Conservation (phyloP, 257 asterid species). For the Penstemon newberryi region DNA sequence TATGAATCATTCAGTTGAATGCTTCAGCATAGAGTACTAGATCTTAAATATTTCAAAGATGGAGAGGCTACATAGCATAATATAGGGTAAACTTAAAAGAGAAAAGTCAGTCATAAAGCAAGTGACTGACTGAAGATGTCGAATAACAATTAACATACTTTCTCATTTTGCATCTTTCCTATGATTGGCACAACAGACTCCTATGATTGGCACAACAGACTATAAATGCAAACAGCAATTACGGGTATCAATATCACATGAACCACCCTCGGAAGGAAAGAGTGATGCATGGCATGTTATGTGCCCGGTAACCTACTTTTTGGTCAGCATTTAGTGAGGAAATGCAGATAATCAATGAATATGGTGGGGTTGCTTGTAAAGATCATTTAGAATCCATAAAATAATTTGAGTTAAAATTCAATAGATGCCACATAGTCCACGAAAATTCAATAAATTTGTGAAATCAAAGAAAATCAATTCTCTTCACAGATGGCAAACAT, state of each 20-base stretch:
- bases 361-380: background rate
- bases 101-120: background rate
- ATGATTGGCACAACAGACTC: background rate
- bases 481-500: too few relatives aligned
- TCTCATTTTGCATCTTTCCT: constrained; percentile 4
- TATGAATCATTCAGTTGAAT: background rate
- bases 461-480: too few relatives aligned
- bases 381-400: background rate
- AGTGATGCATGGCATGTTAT: background rate
- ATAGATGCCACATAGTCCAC: too few relatives aligned
- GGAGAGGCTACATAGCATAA: background rate
- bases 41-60: background rate
- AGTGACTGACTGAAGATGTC: background rate
- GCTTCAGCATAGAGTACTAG: background rate
- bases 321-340: too few relatives aligned
- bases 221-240: background rate
- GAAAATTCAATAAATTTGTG: too few relatives aligned
- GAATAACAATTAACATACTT: background rate
- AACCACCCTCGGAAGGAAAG: background rate
- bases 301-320: too few relatives aligned
- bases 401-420: too few relatives aligned
- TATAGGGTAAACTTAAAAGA: background rate
- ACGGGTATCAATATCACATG: background rate
- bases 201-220: background rate
- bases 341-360: background rate